Evolutionary conservation across 2,329 filamentous ascomycete genomes (phyloP).

Genomic region (Aspergillus luchuensis): DNA sequence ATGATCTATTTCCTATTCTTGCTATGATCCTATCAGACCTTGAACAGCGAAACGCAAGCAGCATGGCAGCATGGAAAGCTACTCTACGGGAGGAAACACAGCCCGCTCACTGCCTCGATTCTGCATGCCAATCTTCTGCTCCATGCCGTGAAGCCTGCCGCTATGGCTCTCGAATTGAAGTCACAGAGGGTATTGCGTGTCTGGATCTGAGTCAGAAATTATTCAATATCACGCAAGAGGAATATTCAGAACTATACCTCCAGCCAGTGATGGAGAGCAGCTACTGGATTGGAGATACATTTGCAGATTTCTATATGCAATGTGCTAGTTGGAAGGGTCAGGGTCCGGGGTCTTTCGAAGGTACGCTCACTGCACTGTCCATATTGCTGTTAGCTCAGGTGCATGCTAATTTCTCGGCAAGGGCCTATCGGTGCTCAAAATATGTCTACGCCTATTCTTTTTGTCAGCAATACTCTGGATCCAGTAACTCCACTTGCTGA

Average conservation of each 20-base stretch:
- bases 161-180: not conserved
- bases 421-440: too few species aligned
- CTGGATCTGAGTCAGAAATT: not conserved
- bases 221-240: not conserved
- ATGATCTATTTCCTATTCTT: not conserved
- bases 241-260: not conserved
- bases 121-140: not conserved
- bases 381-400: too few species aligned
- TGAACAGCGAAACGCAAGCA: not conserved
- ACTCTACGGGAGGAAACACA: not conserved
- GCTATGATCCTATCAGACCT: not conserved
- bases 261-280: not conserved
- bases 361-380: not conserved
- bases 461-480: too few species aligned
- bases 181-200: not conserved
- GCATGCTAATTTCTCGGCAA: too few species aligned
- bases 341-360: not conserved
- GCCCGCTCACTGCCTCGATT: not conserved
- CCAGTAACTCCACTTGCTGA: too few species aligned
- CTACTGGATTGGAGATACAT: not conserved
- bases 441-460: too few species aligned
- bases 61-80: not conserved
- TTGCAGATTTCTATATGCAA: not conserved
- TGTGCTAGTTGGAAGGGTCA: not conserved
- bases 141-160: not conserved